Evolutionary conservation across 257 asterid genomes (phyloP).

Genomic region (Mitragyna speciosa): DNA sequence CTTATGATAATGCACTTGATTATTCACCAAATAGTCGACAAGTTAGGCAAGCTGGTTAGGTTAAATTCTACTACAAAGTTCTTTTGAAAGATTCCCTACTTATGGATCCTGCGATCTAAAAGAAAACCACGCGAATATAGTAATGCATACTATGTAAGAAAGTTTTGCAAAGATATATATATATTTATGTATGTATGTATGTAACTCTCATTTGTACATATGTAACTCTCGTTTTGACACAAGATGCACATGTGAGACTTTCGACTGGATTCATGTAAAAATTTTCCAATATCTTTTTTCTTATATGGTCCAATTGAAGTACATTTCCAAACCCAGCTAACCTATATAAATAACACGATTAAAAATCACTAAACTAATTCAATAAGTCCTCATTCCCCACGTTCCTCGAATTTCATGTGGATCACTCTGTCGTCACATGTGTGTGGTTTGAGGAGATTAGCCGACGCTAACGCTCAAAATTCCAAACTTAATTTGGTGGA

Average conservation of each 20-base stretch:
- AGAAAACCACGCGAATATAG: too few species aligned
- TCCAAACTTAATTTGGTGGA: not conserved
- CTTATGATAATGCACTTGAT: not conserved
- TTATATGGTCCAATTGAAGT: not conserved
- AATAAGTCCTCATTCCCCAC: not conserved
- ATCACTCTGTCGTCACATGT: not conserved
- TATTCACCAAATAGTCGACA: not conserved
- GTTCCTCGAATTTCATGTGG: not conserved
- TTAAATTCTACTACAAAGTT: not conserved
- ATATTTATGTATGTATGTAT: too few species aligned
- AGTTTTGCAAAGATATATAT: too few species aligned
- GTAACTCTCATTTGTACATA: too few species aligned
- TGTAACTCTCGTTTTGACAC: too few species aligned
- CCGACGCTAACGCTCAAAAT: not conserved
- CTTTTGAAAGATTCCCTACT: too few species aligned
- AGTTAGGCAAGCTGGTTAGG: not conserved
- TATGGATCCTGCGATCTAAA: too few species aligned
- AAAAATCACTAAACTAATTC: not conserved
- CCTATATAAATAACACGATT: not conserved
- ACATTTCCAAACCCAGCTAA: not conserved
- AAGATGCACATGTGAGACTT: too few species aligned
- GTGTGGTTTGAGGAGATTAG: not conserved
- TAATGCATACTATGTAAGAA: too few species aligned
- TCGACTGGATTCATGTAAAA: too few species aligned
- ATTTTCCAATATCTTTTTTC: too few species aligned